Percentiles rank a stretch among this genome's conserved stretches.
Conservation (phyloP, 148 eudicot genomes). For the Nepenthes gracilis region DNA sequence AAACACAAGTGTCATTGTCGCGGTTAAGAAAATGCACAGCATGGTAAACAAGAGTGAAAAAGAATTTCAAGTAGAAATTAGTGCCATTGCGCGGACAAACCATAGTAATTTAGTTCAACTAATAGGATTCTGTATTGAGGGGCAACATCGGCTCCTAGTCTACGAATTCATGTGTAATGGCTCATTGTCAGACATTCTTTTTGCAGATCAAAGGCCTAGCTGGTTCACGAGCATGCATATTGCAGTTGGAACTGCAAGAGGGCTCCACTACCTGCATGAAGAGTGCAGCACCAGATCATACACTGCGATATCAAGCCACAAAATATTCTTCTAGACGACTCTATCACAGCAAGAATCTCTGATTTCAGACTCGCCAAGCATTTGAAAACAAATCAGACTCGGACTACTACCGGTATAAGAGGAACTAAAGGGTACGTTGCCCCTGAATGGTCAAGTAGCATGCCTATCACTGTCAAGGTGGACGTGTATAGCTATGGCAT, state of each 20-base stretch:
- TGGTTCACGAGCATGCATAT: slow-evolving; percentile 25
- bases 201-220: slow-evolving; percentile 18
- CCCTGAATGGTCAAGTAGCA: slow-evolving; percentile 59
- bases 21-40: too few relatives aligned
- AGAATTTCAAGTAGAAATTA: slow-evolving; percentile 34
- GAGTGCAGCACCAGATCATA: slow-evolving; percentile 51
- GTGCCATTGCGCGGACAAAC: slow-evolving; percentile 27
- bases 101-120: slow-evolving; percentile 34
- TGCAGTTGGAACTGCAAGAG: slow-evolving; percentile 24
- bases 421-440: slow-evolving; percentile 71
- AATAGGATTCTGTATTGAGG: slow-evolving; percentile 33
- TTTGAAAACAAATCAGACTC: slow-evolving; percentile 30
- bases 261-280: slow-evolving; percentile 35
- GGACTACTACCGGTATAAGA: slow-evolving; percentile 33
- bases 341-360: slow-evolving; percentile 30
- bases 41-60: slow-evolving; percentile 17
- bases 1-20: too few relatives aligned
- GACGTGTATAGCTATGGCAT: slow-evolving; percentile 50
- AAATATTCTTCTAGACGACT: slow-evolving; percentile 40
- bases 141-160: slow-evolving; percentile 25
- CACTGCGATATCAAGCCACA: slow-evolving; percentile 70
- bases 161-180: slow-evolving; percentile 41
- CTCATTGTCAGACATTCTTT: slow-evolving; percentile 28
- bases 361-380: slow-evolving; percentile 57
- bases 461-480: slow-evolving; percentile 31